Percentiles rank a stretch among this genome's conserved stretches.
These are phyloP conservation scores for Kodamaea arcana DNA, from an alignment of 1,139 yeast species.

Conservation along the genomic window DNA sequence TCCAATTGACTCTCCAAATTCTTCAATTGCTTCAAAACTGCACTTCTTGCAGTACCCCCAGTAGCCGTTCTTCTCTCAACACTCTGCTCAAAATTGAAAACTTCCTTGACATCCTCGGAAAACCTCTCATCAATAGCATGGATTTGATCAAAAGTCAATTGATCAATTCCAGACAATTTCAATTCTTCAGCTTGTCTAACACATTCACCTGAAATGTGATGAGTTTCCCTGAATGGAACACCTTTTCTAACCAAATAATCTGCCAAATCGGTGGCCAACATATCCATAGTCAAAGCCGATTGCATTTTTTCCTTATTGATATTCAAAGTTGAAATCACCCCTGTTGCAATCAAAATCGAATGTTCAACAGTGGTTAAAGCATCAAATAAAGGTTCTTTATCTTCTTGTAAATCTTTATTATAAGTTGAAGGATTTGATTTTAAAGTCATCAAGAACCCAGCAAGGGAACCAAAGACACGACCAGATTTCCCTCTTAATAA, in stretches of 20 bases:
- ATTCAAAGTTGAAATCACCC: conserved; percentile 81
- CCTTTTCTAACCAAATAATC: conserved; percentile 97
- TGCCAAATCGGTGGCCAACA: conserved; percentile 98
- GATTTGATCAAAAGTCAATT: conserved; percentile 73
- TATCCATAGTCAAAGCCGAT: conserved; percentile 92
- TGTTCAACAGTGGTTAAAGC: conserved; percentile 87
- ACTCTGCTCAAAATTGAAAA: conserved; percentile 85
- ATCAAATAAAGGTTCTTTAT: conserved; percentile 95
- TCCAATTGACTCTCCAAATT: conserved; percentile 23
- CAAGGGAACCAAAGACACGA: conserved; percentile 88
- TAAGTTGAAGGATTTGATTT: conserved; percentile 96
- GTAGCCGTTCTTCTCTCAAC: conserved; percentile 96
- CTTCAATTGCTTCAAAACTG: conserved; percentile 73
- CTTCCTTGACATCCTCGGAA: conserved; percentile 71
- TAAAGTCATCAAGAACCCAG: conserved; percentile 94
- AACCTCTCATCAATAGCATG: conserved; percentile 77
- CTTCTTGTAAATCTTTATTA: conserved; percentile 98
- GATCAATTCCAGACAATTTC: conserved; percentile 73
- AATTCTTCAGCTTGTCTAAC: conserved; percentile 84
- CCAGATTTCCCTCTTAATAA: conserved; percentile 95
- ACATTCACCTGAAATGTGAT: conserved; percentile 96
- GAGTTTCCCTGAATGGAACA: conserved; percentile 98
- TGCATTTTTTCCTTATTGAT: conserved; percentile 75
- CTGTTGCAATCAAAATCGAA: conserved; percentile 90
- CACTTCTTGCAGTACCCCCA: conserved; percentile 94